Percentiles rank a stretch among this genome's conserved stretches.
phyloP scores from a whole-genome alignment of 1,139 yeast species.

The Starmera stellimalicola region DNA sequence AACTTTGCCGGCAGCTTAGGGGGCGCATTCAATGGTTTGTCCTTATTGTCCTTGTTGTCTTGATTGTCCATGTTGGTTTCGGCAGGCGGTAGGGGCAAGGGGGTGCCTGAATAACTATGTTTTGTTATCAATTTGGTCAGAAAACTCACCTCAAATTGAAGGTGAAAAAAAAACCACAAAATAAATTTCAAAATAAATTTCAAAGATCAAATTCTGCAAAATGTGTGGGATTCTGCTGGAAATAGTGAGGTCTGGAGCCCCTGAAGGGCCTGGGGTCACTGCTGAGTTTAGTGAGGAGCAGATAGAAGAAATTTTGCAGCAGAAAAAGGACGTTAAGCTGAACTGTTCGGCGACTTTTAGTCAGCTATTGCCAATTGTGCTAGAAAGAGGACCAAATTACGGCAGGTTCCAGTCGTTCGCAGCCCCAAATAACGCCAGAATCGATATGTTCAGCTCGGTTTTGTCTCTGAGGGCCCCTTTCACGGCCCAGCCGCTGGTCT shows the following conservation, averaged over 20 bases:
- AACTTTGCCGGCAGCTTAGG: constrained; percentile 25
- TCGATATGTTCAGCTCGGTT: constrained; percentile 53
- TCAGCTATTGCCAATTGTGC: constrained; percentile 32
- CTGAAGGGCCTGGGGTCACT: not conserved
- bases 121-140: too few relatives aligned
- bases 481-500: constrained; percentile 54
- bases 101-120: too few relatives aligned
- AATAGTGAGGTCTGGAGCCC: not conserved
- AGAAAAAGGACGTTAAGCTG: not conserved
- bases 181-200: not conserved
- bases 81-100: too few relatives aligned
- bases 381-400: constrained; percentile 49
- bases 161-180: too few relatives aligned
- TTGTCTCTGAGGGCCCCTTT: constrained; percentile 73
- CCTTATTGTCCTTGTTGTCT: constrained; percentile 18
- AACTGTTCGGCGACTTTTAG: constrained; percentile 13
- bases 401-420: constrained; percentile 16
- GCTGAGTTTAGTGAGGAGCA: constrained; percentile 7
- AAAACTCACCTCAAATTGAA: too few relatives aligned
- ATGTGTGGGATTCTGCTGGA: constrained; percentile 1
- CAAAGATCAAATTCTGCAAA: not conserved
- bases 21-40: too few relatives aligned
- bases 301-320: not conserved
- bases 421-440: constrained; percentile 4
- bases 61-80: not conserved